phyloP scores from a whole-genome alignment of 2,329 filamentous ascomycete species.

The Juglanconis sp. region DNA sequence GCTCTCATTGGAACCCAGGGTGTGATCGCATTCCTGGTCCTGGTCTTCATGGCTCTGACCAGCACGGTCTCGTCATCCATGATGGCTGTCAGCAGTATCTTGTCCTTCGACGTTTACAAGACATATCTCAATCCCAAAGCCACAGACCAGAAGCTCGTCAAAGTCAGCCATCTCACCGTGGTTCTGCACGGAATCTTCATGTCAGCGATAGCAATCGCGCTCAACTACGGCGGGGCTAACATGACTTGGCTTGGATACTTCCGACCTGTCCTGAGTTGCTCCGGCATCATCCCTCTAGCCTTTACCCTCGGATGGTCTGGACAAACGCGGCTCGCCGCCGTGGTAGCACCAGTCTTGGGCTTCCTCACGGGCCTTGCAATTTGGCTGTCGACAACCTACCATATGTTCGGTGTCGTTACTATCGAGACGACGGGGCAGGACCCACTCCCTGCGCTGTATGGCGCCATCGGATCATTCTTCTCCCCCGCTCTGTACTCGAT shows the following conservation, averaged over 20 bases:
- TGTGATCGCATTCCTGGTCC: constrained; percentile 41
- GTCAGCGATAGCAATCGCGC: constrained; percentile 42
- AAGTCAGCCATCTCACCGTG: constrained; percentile 44
- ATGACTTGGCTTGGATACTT: constrained; percentile 41
- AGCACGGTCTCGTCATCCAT: constrained; percentile 47
- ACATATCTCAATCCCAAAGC: constrained; percentile 47
- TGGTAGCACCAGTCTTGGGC: constrained; percentile 36
- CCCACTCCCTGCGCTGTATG: constrained; percentile 40
- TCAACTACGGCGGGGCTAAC: constrained; percentile 46
- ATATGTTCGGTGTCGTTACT: constrained; percentile 36
- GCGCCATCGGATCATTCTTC: constrained; percentile 42
- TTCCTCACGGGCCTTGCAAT: constrained; percentile 39
- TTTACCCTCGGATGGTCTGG: constrained; percentile 42
- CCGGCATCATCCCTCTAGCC: constrained; percentile 41
- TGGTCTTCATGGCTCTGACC: constrained; percentile 51
- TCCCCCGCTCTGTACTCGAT: constrained; percentile 44
- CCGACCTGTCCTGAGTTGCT: constrained; percentile 25
- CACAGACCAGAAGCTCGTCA: constrained; percentile 37
- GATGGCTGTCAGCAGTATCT: constrained; percentile 49
- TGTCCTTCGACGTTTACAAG: constrained; percentile 47
- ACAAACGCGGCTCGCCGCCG: constrained; percentile 40
- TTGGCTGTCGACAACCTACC: constrained; percentile 40
- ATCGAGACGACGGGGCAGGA: constrained; percentile 38
- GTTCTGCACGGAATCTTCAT: constrained; percentile 46
- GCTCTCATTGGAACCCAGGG: constrained; percentile 41